Percentiles rank a stretch among this genome's conserved stretches.
Conservation (phyloP, 225 moss, liverwort and hornwort genomes). For the Pseudoscleropodium purum region DNA sequence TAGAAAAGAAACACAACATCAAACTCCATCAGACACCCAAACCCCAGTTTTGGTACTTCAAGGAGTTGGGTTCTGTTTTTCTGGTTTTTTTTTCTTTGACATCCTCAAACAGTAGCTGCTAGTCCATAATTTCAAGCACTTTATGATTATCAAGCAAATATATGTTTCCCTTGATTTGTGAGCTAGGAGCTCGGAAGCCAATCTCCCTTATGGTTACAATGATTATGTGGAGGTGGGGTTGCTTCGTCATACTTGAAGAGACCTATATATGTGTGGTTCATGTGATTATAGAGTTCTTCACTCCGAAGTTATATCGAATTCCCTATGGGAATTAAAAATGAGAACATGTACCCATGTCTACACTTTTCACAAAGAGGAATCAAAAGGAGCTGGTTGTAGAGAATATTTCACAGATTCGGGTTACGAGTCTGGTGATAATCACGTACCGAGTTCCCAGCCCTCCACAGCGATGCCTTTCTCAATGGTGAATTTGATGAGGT, state of each 20-base stretch:
- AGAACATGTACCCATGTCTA: background rate
- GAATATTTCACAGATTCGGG: background rate
- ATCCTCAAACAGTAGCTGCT: too few species aligned
- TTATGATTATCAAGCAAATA: background rate
- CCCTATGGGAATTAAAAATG: too few species aligned
- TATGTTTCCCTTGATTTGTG: background rate
- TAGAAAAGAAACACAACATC: background rate
- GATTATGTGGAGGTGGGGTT: background rate
- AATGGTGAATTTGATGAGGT: slow-evolving; percentile 48
- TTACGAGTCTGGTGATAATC: background rate
- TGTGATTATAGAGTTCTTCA: background rate
- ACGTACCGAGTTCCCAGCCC: slow-evolving; percentile 68
- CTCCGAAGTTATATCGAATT: background rate
- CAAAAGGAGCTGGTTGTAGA: background rate
- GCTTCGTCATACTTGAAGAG: background rate
- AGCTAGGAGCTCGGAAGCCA: background rate
- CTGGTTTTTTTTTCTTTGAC: too few species aligned
- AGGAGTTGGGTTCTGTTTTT: too few species aligned
- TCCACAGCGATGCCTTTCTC: slow-evolving; percentile 49
- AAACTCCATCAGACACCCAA: background rate
- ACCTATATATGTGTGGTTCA: background rate
- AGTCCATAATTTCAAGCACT: too few species aligned
- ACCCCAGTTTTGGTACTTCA: background rate
- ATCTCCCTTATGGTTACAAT: background rate
- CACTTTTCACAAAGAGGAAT: background rate